Conservation (phyloP, 1,284 basidiomycete genomes). For the Pseudozyma hubeiensis region DNA sequence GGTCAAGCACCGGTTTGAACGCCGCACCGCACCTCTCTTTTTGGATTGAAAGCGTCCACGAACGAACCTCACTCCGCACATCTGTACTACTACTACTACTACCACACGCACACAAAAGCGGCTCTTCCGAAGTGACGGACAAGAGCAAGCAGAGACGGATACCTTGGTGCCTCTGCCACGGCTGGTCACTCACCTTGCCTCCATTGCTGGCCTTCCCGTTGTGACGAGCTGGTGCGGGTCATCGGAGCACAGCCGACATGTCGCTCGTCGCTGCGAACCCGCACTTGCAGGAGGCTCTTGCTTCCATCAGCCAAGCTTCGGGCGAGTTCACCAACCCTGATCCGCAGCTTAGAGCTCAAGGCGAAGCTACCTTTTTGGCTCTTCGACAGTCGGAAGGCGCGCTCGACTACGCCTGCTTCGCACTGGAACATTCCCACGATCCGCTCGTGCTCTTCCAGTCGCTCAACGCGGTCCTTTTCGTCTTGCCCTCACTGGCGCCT, state of each 20-base stretch:
- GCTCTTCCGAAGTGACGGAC: not conserved
- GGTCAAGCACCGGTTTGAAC: slow-evolving; percentile 19
- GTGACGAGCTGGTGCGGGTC: slow-evolving; percentile 14
- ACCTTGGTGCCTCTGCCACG: too few species aligned
- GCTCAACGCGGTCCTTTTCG: slow-evolving; percentile 45
- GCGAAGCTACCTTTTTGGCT: slow-evolving; percentile 56
- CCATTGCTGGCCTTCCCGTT: not conserved
- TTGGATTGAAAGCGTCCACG: too few species aligned
- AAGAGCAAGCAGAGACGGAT: too few species aligned
- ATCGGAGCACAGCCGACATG: slow-evolving; percentile 24
- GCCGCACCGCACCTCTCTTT: slow-evolving; percentile 4
- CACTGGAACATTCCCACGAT: slow-evolving; percentile 50
- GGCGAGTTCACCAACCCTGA: slow-evolving; percentile 55
- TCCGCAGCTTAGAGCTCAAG: slow-evolving; percentile 45
- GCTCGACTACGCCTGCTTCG: slow-evolving; percentile 55
- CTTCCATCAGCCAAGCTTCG: slow-evolving; percentile 52
- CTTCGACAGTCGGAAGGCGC: slow-evolving; percentile 53
- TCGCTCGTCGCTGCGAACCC: slow-evolving; percentile 42
- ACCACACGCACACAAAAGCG: not conserved
- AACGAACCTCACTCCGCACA: slow-evolving; percentile 3
- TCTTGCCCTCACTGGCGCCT: slow-evolving; percentile 40
- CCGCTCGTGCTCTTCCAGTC: slow-evolving; percentile 57
- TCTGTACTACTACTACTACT: not conserved
- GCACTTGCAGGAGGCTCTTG: slow-evolving; percentile 53
- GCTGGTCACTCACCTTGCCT: not conserved